phyloP scores from a whole-genome alignment of 31 red algal species.

The Endocladia muricata region DNA sequence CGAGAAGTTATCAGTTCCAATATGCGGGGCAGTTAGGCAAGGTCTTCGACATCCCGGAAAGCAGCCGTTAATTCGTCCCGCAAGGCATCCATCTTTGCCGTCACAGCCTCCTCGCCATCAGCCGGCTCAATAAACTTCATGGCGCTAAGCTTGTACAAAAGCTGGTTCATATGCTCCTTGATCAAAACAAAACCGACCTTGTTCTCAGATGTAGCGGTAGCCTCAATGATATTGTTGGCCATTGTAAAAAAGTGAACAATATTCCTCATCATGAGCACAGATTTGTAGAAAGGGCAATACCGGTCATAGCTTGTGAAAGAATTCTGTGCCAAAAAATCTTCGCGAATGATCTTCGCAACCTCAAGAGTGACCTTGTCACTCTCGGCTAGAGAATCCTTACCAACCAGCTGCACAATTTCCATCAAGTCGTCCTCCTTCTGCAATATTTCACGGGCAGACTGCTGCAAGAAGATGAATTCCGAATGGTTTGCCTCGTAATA shows the following conservation, averaged over 20 bases:
- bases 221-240: conserved; percentile 68
- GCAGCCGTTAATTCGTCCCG: conserved; percentile 76
- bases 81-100: conserved; percentile 50
- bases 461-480: conserved; percentile 83
- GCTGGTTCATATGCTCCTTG: conserved; percentile 84
- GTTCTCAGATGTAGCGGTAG: conserved; percentile 54
- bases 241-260: conserved; percentile 91
- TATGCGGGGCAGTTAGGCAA: conserved; percentile 53
- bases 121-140: conserved; percentile 98
- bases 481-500: conserved; percentile 90
- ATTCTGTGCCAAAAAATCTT: conserved; percentile 99
- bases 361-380: conserved; percentile 95
- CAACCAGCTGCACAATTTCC: conserved; percentile 99
- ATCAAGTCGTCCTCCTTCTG: conserved; percentile 98
- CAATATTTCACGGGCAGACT: conserved; percentile 83
- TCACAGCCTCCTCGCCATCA: conserved; percentile 75
- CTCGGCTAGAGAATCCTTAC: conserved; percentile 96
- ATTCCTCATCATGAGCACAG: conserved; percentile 91
- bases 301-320: conserved; percentile 96
- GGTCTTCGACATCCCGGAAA: conserved; percentile 94
- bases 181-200: conserved; percentile 81
- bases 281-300: conserved; percentile 98
- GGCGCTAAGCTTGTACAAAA: conserved; percentile 74
- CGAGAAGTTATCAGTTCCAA: neutral
- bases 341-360: conserved; percentile 94